Conservation (phyloP, 495 filamentous ascomycete genomes). For the Alectoria sarmentosa region DNA sequence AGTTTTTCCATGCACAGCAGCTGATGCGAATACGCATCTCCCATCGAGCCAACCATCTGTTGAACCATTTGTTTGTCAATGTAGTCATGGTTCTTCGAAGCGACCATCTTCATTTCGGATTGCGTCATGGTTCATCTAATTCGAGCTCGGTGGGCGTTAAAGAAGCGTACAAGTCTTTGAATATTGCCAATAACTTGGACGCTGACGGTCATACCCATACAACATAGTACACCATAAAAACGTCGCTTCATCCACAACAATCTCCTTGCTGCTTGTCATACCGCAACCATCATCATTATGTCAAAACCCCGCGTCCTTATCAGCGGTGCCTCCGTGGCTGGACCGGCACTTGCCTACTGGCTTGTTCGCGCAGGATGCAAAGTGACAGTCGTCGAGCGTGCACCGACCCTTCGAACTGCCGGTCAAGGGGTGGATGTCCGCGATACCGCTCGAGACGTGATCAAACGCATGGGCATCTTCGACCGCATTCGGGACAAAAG, state of each 20-base stretch:
- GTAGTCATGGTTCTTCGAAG: background rate
- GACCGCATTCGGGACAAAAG: conserved; percentile 23
- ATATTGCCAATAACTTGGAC: background rate
- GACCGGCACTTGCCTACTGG: conserved; percentile 36
- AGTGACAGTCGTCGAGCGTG: conserved; percentile 38
- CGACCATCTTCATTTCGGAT: background rate
- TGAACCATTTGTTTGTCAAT: background rate
- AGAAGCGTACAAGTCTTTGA: background rate
- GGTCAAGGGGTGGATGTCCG: conserved; percentile 39
- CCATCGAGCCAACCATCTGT: background rate
- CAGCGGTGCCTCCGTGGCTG: conserved; percentile 38
- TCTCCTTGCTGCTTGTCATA: background rate
- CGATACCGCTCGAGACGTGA: conserved; percentile 34
- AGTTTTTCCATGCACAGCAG: too few species aligned
- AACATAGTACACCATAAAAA: background rate
- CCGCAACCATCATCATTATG: conserved; percentile 17
- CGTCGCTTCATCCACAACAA: conserved; percentile 3
- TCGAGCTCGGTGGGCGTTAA: background rate
- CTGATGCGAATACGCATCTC: background rate
- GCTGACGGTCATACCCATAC: background rate
- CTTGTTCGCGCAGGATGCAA: conserved; percentile 30
- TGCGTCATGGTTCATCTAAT: background rate
- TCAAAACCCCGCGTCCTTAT: conserved; percentile 39
- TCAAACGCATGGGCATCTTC: conserved; percentile 37
- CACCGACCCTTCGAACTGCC: conserved; percentile 29